These are phyloP conservation scores for Vachellia pachyceras DNA, from an alignment of 306 rosid species.

Conservation along the genomic window DNA sequence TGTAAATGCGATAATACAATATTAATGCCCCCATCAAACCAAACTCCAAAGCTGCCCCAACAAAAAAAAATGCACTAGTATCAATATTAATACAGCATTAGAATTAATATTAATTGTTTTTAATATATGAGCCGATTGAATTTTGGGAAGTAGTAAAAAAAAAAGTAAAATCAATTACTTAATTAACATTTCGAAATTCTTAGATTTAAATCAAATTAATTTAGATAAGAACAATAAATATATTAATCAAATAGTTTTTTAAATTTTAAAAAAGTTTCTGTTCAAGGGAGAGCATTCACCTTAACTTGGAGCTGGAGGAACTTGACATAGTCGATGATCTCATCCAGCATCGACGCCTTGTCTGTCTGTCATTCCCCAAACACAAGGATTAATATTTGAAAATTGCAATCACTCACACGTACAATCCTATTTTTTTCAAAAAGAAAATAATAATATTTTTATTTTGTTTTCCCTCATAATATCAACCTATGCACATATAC, in stretches of 20 bases:
- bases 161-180: too few species aligned
- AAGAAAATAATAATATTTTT: background rate
- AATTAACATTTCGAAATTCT: too few species aligned
- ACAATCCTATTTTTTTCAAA: background rate
- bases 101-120: too few species aligned
- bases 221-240: too few species aligned
- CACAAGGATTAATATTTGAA: slow-evolving; percentile 34
- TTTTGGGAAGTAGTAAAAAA: too few species aligned
- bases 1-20: slow-evolving; percentile 28
- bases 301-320: slow-evolving; percentile 98
- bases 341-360: slow-evolving; percentile 99
- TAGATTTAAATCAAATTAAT: too few species aligned
- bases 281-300: slow-evolving; percentile 22
- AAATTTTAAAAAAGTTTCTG: too few species aligned
- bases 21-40: background rate
- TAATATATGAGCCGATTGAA: too few species aligned
- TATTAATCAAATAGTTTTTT: too few species aligned
- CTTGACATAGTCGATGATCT: slow-evolving; percentile 97
- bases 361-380: slow-evolving; percentile 85
- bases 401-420: slow-evolving; percentile 2
- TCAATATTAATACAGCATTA: too few species aligned
- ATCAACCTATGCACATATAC: background rate
- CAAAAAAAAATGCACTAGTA: background rate
- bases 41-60: background rate
- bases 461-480: slow-evolving; percentile 10